A percentile compares a stretch with the other conserved stretches of the same genome.
phyloP scores from a whole-genome alignment of 2,329 filamentous ascomycete species.

The Neonectria hederae region DNA sequence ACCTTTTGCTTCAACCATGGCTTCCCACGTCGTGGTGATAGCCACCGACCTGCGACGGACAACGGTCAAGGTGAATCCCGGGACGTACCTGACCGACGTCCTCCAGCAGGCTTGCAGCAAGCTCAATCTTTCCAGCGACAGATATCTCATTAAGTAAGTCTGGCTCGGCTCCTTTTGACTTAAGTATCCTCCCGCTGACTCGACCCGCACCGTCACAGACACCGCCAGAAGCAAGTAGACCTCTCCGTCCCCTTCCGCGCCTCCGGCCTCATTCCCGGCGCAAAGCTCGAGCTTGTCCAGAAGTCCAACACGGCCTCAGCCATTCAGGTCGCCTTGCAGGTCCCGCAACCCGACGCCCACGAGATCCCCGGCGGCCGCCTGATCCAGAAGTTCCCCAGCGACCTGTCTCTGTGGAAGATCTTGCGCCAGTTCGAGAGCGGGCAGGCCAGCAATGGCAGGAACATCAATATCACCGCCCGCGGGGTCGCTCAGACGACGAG shows the following conservation, averaged over 20 bases:
- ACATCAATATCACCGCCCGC: constrained; percentile 84
- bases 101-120: constrained; percentile 88
- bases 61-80: constrained; percentile 83
- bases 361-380: constrained; percentile 73
- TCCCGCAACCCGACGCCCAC: constrained; percentile 76
- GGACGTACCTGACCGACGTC: constrained; percentile 84
- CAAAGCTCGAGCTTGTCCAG: constrained; percentile 91
- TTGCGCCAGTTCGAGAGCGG: constrained; percentile 89
- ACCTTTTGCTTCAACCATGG: constrained; percentile 64
- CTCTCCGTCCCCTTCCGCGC: constrained; percentile 86
- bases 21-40: constrained; percentile 88
- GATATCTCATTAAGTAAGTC: constrained; percentile 81
- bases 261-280: constrained; percentile 82
- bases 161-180: not conserved
- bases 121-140: constrained; percentile 75
- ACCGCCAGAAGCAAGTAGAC: constrained; percentile 87
- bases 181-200: not conserved
- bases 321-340: constrained; percentile 87
- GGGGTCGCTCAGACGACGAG: constrained; percentile 72
- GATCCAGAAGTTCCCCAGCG: constrained; percentile 86
- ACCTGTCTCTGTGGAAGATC: constrained; percentile 88
- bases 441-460: constrained; percentile 66
- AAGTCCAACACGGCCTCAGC: constrained; percentile 85
- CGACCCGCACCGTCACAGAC: constrained; percentile 54
- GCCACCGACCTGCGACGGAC: constrained; percentile 80